Percentiles rank a stretch among this genome's conserved stretches.
These are phyloP conservation scores for Striga asiatica DNA, from an alignment of 257 asterid genomes.

Conservation along the genomic window DNA sequence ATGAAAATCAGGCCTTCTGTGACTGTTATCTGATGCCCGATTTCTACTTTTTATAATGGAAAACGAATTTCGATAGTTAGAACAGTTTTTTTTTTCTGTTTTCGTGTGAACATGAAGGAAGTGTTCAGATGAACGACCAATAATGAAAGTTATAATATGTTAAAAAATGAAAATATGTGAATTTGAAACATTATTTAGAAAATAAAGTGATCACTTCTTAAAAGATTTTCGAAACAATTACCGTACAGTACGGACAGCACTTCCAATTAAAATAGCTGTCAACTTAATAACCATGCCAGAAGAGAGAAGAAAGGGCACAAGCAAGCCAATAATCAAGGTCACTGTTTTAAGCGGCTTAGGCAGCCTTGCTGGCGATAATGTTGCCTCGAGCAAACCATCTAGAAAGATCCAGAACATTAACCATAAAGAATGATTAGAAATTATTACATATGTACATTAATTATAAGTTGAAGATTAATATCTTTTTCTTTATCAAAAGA, in stretches of 20 bases:
- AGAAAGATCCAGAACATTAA: conserved; percentile 21
- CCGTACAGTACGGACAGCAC: conserved; percentile 64
- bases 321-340: conserved; percentile 62
- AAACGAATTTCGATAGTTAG: too few species aligned
- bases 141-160: too few species aligned
- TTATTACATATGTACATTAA: too few species aligned
- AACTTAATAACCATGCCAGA: conserved; percentile 70
- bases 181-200: background rate
- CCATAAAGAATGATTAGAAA: background rate
- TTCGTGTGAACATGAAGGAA: too few species aligned
- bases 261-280: conserved; percentile 54
- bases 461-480: too few species aligned
- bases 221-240: conserved; percentile 19
- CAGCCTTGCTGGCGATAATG: conserved; percentile 73
- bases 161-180: too few species aligned
- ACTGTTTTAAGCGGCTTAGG: conserved; percentile 83
- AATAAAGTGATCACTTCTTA: background rate
- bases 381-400: conserved; percentile 99
- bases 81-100: too few species aligned
- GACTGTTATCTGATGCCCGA: too few species aligned
- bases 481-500: too few species aligned
- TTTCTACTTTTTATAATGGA: too few species aligned
- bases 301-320: conserved; percentile 60
- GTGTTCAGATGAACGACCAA: too few species aligned
- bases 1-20: too few species aligned